These are phyloP conservation scores for Plicaturopsis crispa DNA, from an alignment of 768 basidiomycete species.

Conservation along the genomic window DNA sequence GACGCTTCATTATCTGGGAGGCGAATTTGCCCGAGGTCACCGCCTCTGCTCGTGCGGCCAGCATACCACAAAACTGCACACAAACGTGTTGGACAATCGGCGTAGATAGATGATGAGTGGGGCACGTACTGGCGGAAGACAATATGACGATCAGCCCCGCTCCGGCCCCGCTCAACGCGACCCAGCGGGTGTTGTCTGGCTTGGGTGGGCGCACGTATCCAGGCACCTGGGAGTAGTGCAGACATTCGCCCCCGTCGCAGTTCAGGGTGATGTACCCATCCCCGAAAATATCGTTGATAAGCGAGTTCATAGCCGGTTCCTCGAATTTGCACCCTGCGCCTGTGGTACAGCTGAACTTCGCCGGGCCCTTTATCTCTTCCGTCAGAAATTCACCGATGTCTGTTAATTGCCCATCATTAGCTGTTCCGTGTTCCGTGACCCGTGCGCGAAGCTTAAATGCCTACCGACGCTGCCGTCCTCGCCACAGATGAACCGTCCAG, in stretches of 20 bases:
- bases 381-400: slow-evolving; percentile 92
- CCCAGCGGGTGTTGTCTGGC: slow-evolving; percentile 76
- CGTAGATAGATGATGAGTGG: not conserved
- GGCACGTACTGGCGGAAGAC: slow-evolving; percentile 46
- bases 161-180: slow-evolving; percentile 77
- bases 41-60: slow-evolving; percentile 61
- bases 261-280: slow-evolving; percentile 83
- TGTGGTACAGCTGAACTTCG: slow-evolving; percentile 68
- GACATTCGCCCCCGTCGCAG: slow-evolving; percentile 87
- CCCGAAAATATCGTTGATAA: slow-evolving; percentile 91
- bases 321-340: slow-evolving; percentile 78
- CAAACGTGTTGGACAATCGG: slow-evolving; percentile 1
- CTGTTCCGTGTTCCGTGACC: too few relatives aligned
- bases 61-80: slow-evolving; percentile 81
- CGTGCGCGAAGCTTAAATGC: slow-evolving; percentile 24
- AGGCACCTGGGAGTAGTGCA: slow-evolving; percentile 91
- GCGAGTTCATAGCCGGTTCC: slow-evolving; percentile 93
- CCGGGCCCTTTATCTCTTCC: slow-evolving; percentile 89
- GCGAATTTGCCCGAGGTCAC: slow-evolving; percentile 64
- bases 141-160: slow-evolving; percentile 70
- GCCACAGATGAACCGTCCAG: slow-evolving; percentile 89
- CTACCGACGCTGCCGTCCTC: slow-evolving; percentile 88
- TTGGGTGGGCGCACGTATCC: slow-evolving; percentile 82
- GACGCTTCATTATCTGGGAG: slow-evolving; percentile 77
- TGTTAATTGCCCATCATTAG: too few relatives aligned